Percentiles rank a stretch among this genome's conserved stretches.
Conservation (phyloP, 1,284 basidiomycete species). For the Trametes hirsuta region DNA sequence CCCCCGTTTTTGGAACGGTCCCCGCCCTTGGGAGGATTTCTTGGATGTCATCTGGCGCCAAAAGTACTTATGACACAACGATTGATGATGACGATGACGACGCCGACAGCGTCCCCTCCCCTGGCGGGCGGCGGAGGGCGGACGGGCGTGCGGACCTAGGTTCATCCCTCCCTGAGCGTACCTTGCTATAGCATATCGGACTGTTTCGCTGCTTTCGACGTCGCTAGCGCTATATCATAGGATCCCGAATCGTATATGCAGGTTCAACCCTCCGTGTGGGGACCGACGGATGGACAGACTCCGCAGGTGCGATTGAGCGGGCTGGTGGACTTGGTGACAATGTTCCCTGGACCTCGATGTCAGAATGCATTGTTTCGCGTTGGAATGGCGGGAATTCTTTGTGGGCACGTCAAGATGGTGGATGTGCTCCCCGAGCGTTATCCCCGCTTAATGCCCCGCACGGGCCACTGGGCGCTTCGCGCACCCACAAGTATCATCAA, state of each 20-base stretch:
- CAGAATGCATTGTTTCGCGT: too few species aligned
- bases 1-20: not conserved
- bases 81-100: slow-evolving; percentile 7
- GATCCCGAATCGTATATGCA: not conserved
- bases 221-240: not conserved
- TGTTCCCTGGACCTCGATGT: too few species aligned
- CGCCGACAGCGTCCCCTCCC: not conserved
- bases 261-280: slow-evolving; percentile 3
- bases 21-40: not conserved
- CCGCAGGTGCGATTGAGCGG: not conserved
- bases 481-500: not conserved
- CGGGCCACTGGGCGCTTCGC: not conserved
- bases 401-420: not conserved
- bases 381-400: too few species aligned
- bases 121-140: not conserved
- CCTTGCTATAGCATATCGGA: slow-evolving; percentile 12
- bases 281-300: not conserved
- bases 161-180: not conserved
- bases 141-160: not conserved
- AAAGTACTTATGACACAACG: slow-evolving; percentile 20
- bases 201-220: not conserved
- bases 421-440: slow-evolving; percentile 3
- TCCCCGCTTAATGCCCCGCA: not conserved
- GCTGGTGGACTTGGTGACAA: not conserved
- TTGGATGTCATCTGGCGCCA: not conserved